phyloP scores from a whole-genome alignment of 352 stramenopile species.

The Blastocystis sp. region DNA sequence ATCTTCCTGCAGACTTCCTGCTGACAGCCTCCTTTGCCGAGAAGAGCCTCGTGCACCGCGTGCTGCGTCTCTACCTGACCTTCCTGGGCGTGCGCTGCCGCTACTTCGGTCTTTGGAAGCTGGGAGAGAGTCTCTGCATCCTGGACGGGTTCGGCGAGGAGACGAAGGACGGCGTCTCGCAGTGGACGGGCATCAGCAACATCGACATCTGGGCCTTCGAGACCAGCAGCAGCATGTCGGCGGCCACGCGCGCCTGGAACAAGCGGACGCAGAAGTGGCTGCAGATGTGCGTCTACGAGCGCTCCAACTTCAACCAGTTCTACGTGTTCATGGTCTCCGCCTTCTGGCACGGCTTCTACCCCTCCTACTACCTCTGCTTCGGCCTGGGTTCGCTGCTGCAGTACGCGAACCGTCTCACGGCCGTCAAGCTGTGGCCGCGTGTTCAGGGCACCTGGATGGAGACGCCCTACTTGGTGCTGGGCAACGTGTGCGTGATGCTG shows the following conservation, averaged over 20 bases:
- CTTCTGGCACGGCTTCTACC: constrained; percentile 95
- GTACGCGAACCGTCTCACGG: not conserved
- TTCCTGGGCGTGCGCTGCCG: not conserved
- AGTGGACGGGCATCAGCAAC: constrained; percentile 84
- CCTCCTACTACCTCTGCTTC: constrained; percentile 91
- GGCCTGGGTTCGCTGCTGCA: not conserved
- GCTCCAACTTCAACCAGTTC: constrained; percentile 78
- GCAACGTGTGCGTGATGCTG: not conserved
- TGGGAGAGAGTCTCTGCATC: constrained; percentile 26
- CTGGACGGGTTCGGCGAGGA: constrained; percentile 70
- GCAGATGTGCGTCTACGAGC: constrained; percentile 88
- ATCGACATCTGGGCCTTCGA: constrained; percentile 88
- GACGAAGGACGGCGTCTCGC: constrained; percentile 70
- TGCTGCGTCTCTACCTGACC: constrained; percentile 23
- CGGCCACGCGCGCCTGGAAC: constrained; percentile 81
- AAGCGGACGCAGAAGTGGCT: constrained; percentile 85
- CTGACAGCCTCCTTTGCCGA: constrained; percentile 90
- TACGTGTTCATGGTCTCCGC: constrained; percentile 83
- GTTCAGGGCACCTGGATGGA: not conserved
- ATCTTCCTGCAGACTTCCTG: constrained; percentile 61
- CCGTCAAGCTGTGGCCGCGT: not conserved
- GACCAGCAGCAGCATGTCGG: constrained; percentile 76
- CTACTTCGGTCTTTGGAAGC: constrained; percentile 28
- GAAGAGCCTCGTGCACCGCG: constrained; percentile 73
- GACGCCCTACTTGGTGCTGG: not conserved